Evolutionary conservation across 805 yeast genomes (phyloP), one percentile per base, ranked within the genome.

Genomic region (Candida alai): DNA sequence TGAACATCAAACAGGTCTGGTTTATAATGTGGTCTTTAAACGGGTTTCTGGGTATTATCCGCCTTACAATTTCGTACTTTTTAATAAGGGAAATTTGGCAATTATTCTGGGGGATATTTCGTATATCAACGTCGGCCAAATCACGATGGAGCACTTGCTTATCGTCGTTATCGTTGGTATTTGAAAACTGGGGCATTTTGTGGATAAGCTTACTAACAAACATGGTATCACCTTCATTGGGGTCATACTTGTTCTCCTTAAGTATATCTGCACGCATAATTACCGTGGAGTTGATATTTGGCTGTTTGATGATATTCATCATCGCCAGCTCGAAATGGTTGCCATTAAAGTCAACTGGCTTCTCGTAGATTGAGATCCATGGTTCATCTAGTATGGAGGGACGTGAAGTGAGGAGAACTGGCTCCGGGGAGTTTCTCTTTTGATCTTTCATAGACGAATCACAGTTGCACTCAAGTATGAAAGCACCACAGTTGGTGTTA

Each of bases 21-120:
- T 85, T 84, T 41, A 88, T 77, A 16, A 85, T 74, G 33, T 74
- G 73, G 53, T 89, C 97, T 48, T 85, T 83, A 52, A 76, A 78
- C 0, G 96, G 95, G 50, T 89, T 89, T 56, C 97, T 68, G 8
- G 97, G 97, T n/a, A 89, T 73, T 22, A 89, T 78, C 45, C 95
- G 68, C 45, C 97, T 73, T n/a, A 87, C 85, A 30, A 83, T 60
- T 44, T 79, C 78, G 14, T 57, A 53, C 28, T 65, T 62, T 13
- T 70, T 68, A 37, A 50, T 33, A 35, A 60, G 48, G 5, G 39
- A 27, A 12, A 60, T 36, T 6, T 23, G 27, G 15, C 57, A 43
- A 19, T 45, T 32, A 3, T 39, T 32, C 14, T 28, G 12, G 6
- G 65, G 61, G 12, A 61, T 51, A 8, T 41, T 29, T 41, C 67